Evolutionary conservation across 345 rosid species (phyloP), one percentile per base, ranked within the genome.

Genomic region (Clarkia xantiana): DNA sequence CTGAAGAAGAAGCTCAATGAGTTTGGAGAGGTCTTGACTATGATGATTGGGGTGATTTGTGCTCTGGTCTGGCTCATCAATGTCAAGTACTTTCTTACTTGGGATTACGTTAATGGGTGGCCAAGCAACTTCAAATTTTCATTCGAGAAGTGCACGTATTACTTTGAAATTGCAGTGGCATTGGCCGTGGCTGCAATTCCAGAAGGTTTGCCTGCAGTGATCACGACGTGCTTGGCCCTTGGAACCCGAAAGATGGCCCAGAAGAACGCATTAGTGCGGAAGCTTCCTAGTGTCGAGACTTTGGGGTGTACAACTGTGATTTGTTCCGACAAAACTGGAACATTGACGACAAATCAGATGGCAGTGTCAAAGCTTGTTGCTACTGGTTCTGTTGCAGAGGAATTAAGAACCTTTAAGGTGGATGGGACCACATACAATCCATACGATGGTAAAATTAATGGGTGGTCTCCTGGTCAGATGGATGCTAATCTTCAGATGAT

Each of bases 161-260:
- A 90, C 76, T 90, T 90, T 60, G 94, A 90, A 71, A 90, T 90
- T 56, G 97, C 97, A 38, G 96, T 90, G 20, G 96, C 97, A 17
- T 64, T 86, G 68, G 95, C 94, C 0, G 97, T 90, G 45, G 97
- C 97, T 62, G 97, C 97, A 3, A 90, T 90, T 60, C 97, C 97
- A 10, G 95, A 90, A 70, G 97, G 97, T 58, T 58, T 86, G 44
- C 97, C 97, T 2, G 97, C 97, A 18, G 97, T 86, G 57, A 90
- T 90, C 43, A 90, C 97, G 38, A 86, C 97, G 20, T 90, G 94
- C 58, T 71, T 90, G 71, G 95, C 97, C 14, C 82, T 86, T 16
- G 97, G 97, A 22, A 90, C 97, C 0, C 65, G 94, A 60, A 90
- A 90, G 73, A 90, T 90, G 97, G 97, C 97, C 41, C 77, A 72